Evolutionary conservation across 1,284 basidiomycete genomes (phyloP), one percentile per base, ranked within the genome.

Genomic region (Pseudozyma sp.): DNA sequence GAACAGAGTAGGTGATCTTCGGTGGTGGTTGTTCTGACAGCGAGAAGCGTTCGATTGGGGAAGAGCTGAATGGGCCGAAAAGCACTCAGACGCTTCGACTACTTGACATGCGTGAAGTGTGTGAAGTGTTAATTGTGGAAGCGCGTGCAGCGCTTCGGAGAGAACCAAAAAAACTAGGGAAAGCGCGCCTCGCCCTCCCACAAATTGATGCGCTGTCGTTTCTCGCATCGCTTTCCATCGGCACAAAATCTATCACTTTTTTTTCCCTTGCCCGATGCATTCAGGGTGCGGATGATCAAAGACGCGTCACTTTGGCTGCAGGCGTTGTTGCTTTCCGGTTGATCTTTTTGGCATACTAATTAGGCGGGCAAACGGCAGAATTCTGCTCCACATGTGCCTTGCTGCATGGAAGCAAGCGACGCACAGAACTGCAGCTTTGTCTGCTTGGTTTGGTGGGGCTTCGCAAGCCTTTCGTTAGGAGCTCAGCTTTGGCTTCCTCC

Each of bases 141-240:
- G 45, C 45, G 48, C 48, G 48, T 50, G 48, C 51, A 39, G 31
- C 48, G n/a, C 13, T 40, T 53, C 52, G 39, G 52, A 4, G 52
- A 53, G 43, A 12, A 11, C 11, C 25, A 40, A 14, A 55, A 55
- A 49, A 49, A n/a, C n/a, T n/a, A n/a, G 14, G 11, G n/a, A 39
- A 47, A 39, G 51, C n/a, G 36, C 14, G 36, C n/a, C 8, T n/a
- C 10, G 44, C 44, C 13, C 4, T 19, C 16, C 11, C 8, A n/a
- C 25, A 36, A 16, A 6, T 44, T 48, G 50, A 52, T 52, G 51
- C 43, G 58, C 58, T 61, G 59, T 54, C 52, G 38, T 53, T 53
- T 54, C 16, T 19, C 11, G 12, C 19, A 31, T 31, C 25, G 25
- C 25, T 31, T 6, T 31, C 25, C 25, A 31, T 31, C 25, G 25